These are phyloP conservation scores for Mytilinidion resinicola DNA, from an alignment of 495 filamentous ascomycete genomes.

Conservation along the genomic window DNA sequence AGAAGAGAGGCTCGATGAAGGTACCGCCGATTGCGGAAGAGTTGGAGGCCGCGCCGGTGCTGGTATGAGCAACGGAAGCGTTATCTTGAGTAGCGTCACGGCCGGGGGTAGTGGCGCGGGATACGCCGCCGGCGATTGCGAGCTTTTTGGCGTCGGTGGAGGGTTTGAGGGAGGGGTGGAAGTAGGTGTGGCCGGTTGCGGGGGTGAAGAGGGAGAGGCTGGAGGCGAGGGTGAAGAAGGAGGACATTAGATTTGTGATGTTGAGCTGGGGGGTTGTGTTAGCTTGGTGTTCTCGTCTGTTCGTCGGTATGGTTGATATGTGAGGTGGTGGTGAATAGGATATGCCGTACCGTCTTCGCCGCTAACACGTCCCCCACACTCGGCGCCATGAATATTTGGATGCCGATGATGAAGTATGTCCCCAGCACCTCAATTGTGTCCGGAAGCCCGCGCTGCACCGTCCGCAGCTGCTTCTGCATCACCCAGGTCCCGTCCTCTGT, in stretches of 20 bases:
- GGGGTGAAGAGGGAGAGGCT: constrained; percentile 66
- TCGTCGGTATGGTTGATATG: not conserved
- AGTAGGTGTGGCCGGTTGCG: constrained; percentile 66
- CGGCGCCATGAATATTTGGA: constrained; percentile 86
- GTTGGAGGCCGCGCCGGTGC: constrained; percentile 27
- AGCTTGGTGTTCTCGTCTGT: constrained; percentile 8
- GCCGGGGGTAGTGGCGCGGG: constrained; percentile 7
- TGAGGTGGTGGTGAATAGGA: not conserved
- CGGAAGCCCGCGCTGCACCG: constrained; percentile 44
- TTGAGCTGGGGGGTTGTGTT: constrained; percentile 45
- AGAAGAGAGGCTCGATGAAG: constrained; percentile 26
- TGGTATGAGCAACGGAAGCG: not conserved
- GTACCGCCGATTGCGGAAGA: constrained; percentile 33
- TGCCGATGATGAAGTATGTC: constrained; percentile 79
- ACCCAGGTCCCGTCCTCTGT: constrained; percentile 75
- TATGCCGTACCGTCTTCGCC: constrained; percentile 58
- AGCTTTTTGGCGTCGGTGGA: constrained; percentile 15
- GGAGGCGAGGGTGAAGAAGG: constrained; percentile 57
- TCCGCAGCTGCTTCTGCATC: constrained; percentile 81
- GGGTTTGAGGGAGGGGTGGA: constrained; percentile 45
- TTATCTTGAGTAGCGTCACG: not conserved
- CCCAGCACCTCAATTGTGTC: constrained; percentile 65
- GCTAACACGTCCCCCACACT: constrained; percentile 69
- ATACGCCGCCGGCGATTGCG: not conserved
- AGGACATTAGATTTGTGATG: constrained; percentile 56